Evolutionary conservation across 2,329 filamentous ascomycete genomes (phyloP), one percentile per base, ranked within the genome.

Genomic region (Colletotrichum sp.): DNA sequence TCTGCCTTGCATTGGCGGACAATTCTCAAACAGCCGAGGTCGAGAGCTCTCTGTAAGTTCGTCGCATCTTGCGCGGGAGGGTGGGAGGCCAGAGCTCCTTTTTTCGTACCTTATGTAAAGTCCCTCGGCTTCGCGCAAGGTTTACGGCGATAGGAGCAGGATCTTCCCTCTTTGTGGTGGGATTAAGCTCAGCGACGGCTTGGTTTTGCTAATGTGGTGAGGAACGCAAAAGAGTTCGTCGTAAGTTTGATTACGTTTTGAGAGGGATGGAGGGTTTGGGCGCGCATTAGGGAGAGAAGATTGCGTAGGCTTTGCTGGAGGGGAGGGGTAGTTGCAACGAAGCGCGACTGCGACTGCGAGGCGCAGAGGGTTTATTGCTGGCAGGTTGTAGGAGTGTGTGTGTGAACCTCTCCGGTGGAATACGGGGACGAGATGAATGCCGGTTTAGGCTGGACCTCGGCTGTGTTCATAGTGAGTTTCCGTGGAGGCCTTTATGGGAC

Each of bases 371-470:
- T 24, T 57, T 16, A 1, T 28, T 57, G 26, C 26, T 57, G 52
- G 21, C 21, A 57, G 52, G 52, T 26, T 48, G n/a, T 21, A 48
- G 2, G 43, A 12, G 10, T 48, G 43, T 48, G n/a, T 48, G 43
- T 7, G 43, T 21, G 43, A 48, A 48, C 43, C 43, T 10, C n/a
- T 48, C 43, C 13, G n/a, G 10, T 48, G 43, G 55, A 28, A 28
- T 58, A 58, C 55, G 55, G 55, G 52, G 55, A 58, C 55, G 55
- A 58, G 55, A 58, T 58, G 55, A 58, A 58, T 58, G 55, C 55
- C 55, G 55, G 55, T 18, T 58, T 58, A 48, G 43, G 43, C 43
- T 48, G 43, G 18, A 48, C 43, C 43, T 48, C 43, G 43, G 43
- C 18, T 21, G 0, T 48, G 6, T 48, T 43, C 9, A 43, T 0